Evolutionary conservation across 345 rosid genomes (phyloP), one percentile per base, ranked within the genome.

Genomic region (Gossypium thurberi): DNA sequence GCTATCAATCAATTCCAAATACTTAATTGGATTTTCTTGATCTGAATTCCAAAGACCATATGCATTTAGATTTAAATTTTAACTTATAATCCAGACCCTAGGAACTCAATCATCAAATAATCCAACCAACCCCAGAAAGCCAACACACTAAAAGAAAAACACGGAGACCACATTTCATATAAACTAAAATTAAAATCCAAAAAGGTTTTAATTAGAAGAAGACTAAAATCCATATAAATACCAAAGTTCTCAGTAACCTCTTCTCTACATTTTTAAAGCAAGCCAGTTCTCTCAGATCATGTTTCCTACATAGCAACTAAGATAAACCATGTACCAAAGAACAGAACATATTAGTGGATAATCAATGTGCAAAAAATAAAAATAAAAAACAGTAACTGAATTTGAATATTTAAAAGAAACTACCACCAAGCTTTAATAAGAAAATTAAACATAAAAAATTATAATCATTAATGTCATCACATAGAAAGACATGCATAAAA

Each of bases 361-460:
- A 50, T 12, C 40, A 48, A 23, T 42, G 9, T 25, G 21, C 14
- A 68, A 23, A 23, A 8, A 47, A 33, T 4, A 33, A 33, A 33
- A 25, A 25, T 25, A 2, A 47, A 67, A 7, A 56, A 1, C 14
- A 42, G n/a, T 20, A 42, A 56, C 0, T 56, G 21, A 56, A 20
- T 60, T 26, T 46, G 37, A 20, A 14, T 28, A 56, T 13, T 13
- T 44, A 40, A 33, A 40, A 6, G 7, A 65, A 50, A 48, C 51
- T 13, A 20, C 23, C 56, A 48, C 13, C 25, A 59, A 17, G 26
- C 44, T 14, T 33, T 50, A 65, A 74, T 14, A 56, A 77, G 65
- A 25, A 62, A 62, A 62, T 33, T 62, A 33, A 79, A 44, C 25
- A 64, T 48, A 74, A n/a, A 64, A 37, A n/a, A 43, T 62, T 59